Evolutionary conservation across 768 basidiomycete genomes (phyloP).

Genomic region (Macrolepiota albuminosa): DNA sequence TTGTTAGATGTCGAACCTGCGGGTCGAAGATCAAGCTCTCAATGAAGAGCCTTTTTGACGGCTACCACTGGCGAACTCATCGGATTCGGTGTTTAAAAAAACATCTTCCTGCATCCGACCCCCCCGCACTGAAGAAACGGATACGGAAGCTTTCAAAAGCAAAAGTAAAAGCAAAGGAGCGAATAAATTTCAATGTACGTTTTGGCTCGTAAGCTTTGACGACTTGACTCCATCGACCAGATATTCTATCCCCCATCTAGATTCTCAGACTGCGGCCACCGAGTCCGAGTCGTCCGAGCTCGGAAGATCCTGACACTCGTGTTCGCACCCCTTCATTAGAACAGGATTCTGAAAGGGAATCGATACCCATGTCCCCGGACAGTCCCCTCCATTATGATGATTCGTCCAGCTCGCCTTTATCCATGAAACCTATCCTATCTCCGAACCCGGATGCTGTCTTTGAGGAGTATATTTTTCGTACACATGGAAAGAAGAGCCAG

Average conservation of each 20-base stretch:
- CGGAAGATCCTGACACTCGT: neutral
- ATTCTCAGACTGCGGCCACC: neutral
- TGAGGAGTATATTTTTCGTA: constrained; percentile 28
- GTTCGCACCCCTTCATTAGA: neutral
- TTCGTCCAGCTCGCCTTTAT: constrained; percentile 4
- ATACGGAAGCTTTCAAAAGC: constrained; percentile 1
- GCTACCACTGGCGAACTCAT: constrained; percentile 65
- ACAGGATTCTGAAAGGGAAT: neutral
- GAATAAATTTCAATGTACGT: constrained; percentile 6
- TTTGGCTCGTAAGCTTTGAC: constrained; percentile 3
- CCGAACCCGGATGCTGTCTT: constrained; percentile 15
- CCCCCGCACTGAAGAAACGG: constrained; percentile 7
- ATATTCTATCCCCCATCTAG: constrained; percentile 3
- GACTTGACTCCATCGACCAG: constrained; percentile 6
- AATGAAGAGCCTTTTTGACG: constrained; percentile 60
- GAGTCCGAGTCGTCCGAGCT: neutral
- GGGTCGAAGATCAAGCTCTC: constrained; percentile 59
- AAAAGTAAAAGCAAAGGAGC: neutral
- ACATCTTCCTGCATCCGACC: constrained; percentile 1
- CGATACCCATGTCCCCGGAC: neutral
- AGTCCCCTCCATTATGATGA: neutral
- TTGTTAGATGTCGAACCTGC: constrained; percentile 54
- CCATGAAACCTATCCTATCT: constrained; percentile 2
- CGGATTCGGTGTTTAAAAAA: constrained; percentile 54
- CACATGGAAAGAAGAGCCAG: constrained; percentile 23